Evolutionary conservation across 192 early-diverging fungal genomes (phyloP).

Genomic region (Coemansia sp.): DNA sequence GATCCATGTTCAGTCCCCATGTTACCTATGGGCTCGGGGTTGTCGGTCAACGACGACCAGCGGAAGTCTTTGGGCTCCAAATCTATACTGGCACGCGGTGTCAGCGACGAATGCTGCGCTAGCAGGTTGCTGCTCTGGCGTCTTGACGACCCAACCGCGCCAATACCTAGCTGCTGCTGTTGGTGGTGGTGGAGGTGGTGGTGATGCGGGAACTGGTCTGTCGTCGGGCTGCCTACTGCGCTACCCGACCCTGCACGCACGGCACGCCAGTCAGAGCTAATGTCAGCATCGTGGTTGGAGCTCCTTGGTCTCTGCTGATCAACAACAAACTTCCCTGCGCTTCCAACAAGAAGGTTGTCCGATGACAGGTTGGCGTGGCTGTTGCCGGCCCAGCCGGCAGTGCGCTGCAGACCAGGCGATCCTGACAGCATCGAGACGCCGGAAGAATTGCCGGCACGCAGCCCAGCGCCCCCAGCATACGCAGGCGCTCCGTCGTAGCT

Average conservation of each 20-base stretch:
- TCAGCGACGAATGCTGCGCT: constrained; percentile 32
- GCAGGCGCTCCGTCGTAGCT: constrained; percentile 30
- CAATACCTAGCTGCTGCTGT: constrained; percentile 19
- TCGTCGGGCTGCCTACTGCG: constrained; percentile 23
- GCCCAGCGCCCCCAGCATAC: neutral
- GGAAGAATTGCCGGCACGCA: neutral
- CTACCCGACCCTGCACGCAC: constrained; percentile 12
- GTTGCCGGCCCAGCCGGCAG: constrained; percentile 17
- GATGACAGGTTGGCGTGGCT: constrained; percentile 17
- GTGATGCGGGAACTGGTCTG: constrained; percentile 25
- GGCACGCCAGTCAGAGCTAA: constrained; percentile 41
- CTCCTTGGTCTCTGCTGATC: constrained; percentile 31
- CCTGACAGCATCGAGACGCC: constrained; percentile 9
- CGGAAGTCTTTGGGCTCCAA: constrained; percentile 55
- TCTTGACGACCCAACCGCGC: constrained; percentile 29
- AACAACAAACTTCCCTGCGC: constrained; percentile 17
- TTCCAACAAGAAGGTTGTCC: constrained; percentile 21
- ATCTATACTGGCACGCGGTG: constrained; percentile 46
- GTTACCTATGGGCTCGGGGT: constrained; percentile 42
- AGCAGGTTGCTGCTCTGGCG: constrained; percentile 37
- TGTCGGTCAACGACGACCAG: constrained; percentile 51
- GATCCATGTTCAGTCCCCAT: constrained; percentile 33
- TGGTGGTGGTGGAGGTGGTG: constrained; percentile 7
- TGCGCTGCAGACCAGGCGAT: constrained; percentile 22
- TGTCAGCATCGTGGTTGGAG: constrained; percentile 47